Conservation (phyloP, 129 eudicot genomes). For the Lonicera japonica region DNA sequence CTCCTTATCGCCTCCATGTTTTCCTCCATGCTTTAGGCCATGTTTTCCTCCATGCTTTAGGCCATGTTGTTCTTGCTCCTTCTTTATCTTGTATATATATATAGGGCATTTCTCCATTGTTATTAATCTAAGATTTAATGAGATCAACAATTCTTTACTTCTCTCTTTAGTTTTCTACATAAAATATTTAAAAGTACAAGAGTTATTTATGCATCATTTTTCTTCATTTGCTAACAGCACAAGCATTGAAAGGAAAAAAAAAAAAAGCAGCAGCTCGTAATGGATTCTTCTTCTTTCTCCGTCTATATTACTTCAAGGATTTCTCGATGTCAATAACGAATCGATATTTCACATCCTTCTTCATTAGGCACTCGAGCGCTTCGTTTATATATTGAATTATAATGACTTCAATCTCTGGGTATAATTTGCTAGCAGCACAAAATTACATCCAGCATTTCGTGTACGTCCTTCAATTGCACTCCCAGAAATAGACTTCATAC, state of each 20-base stretch:
- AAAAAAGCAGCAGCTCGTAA: too few species aligned
- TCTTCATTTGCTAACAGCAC: neutral
- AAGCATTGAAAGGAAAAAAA: neutral
- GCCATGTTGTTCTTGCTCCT: too few species aligned
- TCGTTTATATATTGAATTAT: neutral
- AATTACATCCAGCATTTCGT: neutral
- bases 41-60: too few species aligned
- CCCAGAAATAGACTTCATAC: neutral
- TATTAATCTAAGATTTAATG: too few species aligned
- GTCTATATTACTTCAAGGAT: neutral
- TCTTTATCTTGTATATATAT: too few species aligned
- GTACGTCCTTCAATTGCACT: neutral
- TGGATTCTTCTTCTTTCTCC: neutral
- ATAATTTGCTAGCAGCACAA: neutral
- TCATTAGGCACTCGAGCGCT: neutral
- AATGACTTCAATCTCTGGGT: neutral
- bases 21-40: too few species aligned
- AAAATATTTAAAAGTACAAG: neutral
- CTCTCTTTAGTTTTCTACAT: too few species aligned
- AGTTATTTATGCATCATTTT: neutral
- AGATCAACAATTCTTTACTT: too few species aligned
- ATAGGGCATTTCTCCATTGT: too few species aligned
- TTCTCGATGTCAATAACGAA: neutral
- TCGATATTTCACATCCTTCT: neutral
- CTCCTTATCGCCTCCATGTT: too few species aligned